Evolutionary conservation across 768 basidiomycete species (phyloP), one percentile per base, ranked within the genome.

Genomic region (Macrolepiota albuminosa): DNA sequence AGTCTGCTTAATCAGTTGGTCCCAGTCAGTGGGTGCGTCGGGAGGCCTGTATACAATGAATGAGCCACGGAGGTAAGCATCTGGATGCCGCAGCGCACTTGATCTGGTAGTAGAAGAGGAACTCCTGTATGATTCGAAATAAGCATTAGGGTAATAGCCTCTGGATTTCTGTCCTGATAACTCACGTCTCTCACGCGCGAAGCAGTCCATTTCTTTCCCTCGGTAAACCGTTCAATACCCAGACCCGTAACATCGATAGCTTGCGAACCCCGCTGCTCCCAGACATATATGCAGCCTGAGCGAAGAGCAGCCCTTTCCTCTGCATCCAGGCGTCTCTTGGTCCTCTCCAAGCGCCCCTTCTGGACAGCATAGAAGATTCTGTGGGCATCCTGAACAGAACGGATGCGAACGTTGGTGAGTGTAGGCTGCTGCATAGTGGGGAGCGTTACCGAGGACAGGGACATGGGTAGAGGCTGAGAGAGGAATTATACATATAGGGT

Each of bases 181-280:
- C 86, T 61, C 67, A 89, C 89, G 71, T 93, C 91, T 72, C 91
- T 82, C 61, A 93, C 89, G 57, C 91, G 84, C 42, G 89, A 91
- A 39, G 91, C 85, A 48, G 87, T 89, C 91, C 91, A 93, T 64
- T 87, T 81, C 66, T 86, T 81, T 21, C 91, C 91, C 70, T 93
- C 91, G 2, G 91, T 93, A 72, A 91, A 93, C 26, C 91, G 81
- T 69, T 93, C 91, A 66, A 93, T 93, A 21, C 89, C 88, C 29
- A 90, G 78, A n/a, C 90, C 89, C 5, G 87, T 88, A 16, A 89
- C 83, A 70, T 90, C 90, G 39, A 60, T 54, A 33, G 84, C 83
- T 64, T 86, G 84, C 18, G 88, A 86, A 21, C 84, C 83, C 48
- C 89, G 77, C 68, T 91, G 89, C 74, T 91, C 90, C 90, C 89